Base-by-base conservation (phyloP, 2,329 filamentous ascomycete species). In the Apiospora hydei region DNA sequence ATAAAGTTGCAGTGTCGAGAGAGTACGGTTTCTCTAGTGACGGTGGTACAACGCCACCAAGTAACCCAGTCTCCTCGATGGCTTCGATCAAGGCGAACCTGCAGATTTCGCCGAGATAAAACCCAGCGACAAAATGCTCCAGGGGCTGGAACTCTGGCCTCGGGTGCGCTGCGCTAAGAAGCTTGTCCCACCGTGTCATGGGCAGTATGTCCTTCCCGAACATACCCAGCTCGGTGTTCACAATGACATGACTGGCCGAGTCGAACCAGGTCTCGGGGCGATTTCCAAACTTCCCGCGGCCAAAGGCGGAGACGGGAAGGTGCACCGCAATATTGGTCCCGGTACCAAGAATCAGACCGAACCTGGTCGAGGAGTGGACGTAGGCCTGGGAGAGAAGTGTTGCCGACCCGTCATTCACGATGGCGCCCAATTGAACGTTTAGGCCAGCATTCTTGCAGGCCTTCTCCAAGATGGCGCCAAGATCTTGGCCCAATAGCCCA, bases 161-260 rank as follows among this genome's bases (percentile, higher is more conserved):
- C 2, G 85, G 79, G 69, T 83, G 90, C 0, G 80, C 83, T 2
- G 83, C 83, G 66, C 87, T 87, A 18, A 93, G 81, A 6, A 82
- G 78, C 24, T 81, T 78, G 74, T 93, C 91, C 90, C 90, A 93
- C 74, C 85, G 85, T 4, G 90, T 92, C 71, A 88, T 76, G 8
- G 90, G 89, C 38, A 92, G 81, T 68, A 91, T 85, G 71, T 83
- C 86, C 69, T 85, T 82, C 18, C 90, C 90, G 77, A 91, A 92
- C 90, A 92, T 92, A 75, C 90, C 88, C 46, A 92, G 80, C 79
- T 92, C 90, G 0, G 90, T 92, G 79, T 92, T 92, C 75, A 92
- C 86, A 73, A 92, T 88, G 71, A 92, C 89, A 75, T 92, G 88
- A 71, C 85, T 88, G 5, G 89, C 90, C 26, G 83, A 83, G 30